Evolutionary conservation across 805 yeast genomes (phyloP).

Genomic region (Candida michaelii): DNA sequence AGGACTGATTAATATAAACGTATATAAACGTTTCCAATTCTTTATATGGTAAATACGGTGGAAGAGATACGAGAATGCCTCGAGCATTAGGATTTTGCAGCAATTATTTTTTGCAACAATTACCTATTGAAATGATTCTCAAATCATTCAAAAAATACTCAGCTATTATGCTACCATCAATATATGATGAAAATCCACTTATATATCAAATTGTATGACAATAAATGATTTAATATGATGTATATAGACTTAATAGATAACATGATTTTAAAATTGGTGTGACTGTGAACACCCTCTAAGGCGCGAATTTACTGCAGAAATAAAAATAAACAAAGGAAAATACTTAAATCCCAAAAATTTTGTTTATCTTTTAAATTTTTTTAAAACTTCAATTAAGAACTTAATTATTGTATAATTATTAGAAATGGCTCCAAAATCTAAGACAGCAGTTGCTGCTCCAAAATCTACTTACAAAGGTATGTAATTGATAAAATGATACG

Average conservation of each 20-base stretch:
- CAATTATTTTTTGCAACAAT: too few relatives aligned
- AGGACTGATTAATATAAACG: too few relatives aligned
- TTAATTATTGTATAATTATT: neutral
- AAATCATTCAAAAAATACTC: neutral
- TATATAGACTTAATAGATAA: conserved; percentile 5
- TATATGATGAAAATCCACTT: too few relatives aligned
- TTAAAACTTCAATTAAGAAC: conserved; percentile 8
- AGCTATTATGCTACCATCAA: neutral
- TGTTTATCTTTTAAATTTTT: neutral
- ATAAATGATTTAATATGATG: conserved; percentile 1
- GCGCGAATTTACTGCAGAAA: conserved; percentile 11
- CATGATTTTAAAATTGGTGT: conserved; percentile 1
- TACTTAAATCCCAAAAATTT: conserved; percentile 4
- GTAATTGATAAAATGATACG: conserved; percentile 15
- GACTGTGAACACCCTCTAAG: conserved; percentile 5
- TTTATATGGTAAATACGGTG: too few relatives aligned
- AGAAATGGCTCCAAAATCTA: conserved; percentile 38
- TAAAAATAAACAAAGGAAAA: conserved; percentile 16
- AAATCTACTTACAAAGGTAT: conserved; percentile 50
- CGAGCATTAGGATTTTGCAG: too few relatives aligned
- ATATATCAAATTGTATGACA: neutral
- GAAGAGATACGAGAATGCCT: too few relatives aligned
- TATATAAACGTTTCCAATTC: too few relatives aligned
- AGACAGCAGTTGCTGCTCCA: conserved; percentile 20
- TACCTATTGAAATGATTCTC: neutral